Conservation (phyloP, 768 basidiomycete genomes). For the Leccinum obscurum region DNA sequence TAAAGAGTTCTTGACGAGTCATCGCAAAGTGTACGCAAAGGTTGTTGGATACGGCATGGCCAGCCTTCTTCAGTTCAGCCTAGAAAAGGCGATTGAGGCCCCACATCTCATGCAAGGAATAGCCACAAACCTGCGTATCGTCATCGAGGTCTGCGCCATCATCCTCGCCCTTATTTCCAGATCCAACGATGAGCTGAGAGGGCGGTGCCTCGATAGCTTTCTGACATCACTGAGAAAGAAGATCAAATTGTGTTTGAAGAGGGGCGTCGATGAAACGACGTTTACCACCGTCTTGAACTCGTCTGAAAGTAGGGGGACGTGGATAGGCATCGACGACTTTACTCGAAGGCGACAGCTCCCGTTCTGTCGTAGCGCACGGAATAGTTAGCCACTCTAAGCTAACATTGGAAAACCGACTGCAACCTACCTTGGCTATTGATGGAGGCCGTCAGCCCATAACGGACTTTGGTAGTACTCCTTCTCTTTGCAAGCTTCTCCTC, state of each 20-base stretch:
- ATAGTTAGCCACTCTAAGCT: too few species aligned
- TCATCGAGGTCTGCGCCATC: slow-evolving; percentile 70
- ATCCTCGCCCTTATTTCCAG: slow-evolving; percentile 47
- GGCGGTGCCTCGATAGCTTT: slow-evolving; percentile 67
- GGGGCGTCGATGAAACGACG: too few species aligned
- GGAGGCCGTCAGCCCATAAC: too few species aligned
- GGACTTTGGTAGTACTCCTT: slow-evolving; percentile 59
- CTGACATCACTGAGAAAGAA: slow-evolving; percentile 30
- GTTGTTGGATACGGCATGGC: slow-evolving; percentile 55
- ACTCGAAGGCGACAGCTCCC: too few species aligned
- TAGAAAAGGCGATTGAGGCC: slow-evolving; percentile 29
- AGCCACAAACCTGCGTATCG: slow-evolving; percentile 70
- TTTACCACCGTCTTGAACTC: too few species aligned
- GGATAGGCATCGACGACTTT: too few species aligned
- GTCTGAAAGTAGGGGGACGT: too few species aligned
- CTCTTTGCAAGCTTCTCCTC: slow-evolving; percentile 90
- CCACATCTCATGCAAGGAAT: too few species aligned
- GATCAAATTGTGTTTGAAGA: background rate
- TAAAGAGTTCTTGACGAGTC: slow-evolving; percentile 67
- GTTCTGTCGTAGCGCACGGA: too few species aligned
- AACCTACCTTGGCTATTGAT: too few species aligned
- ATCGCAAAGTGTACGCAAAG: slow-evolving; percentile 67
- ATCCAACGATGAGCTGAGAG: slow-evolving; percentile 64
- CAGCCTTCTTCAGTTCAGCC: slow-evolving; percentile 67
- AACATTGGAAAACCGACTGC: too few species aligned